These are phyloP conservation scores for Umbilicaria muhlenbergii DNA, from an alignment of 495 filamentous ascomycete species.

Conservation along the genomic window DNA sequence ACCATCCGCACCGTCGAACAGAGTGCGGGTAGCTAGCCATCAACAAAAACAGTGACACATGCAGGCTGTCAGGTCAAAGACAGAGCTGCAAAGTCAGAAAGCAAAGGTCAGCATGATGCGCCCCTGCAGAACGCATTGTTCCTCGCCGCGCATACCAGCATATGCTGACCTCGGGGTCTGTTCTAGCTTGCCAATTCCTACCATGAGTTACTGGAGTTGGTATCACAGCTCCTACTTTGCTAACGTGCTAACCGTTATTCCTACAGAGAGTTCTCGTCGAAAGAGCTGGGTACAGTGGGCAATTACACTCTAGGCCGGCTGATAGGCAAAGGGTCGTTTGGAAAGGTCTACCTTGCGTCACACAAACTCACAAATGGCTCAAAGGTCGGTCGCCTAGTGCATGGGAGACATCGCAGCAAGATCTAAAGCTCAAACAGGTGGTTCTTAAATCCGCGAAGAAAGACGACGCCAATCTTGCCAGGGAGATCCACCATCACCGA, in stretches of 20 bases:
- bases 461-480: constrained; percentile 84
- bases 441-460: constrained; percentile 96
- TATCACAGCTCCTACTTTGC: constrained; percentile 4
- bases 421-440: constrained; percentile 39
- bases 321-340: constrained; percentile 95
- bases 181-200: constrained; percentile 87
- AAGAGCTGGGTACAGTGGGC: constrained; percentile 78
- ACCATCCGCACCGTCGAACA: no score
- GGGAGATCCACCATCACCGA: constrained; percentile 95
- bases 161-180: constrained; percentile 13
- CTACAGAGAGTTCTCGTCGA: constrained; percentile 80
- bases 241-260: constrained; percentile 5
- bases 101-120: constrained; percentile 52
- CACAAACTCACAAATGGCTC: constrained; percentile 98
- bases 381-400: constrained; percentile 46
- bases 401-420: not conserved
- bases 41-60: constrained; percentile 17
- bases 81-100: constrained; percentile 83
- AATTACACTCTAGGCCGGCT: constrained; percentile 86
- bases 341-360: constrained; percentile 90
- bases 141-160: constrained; percentile 1
- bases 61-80: constrained; percentile 54
- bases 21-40: no score
- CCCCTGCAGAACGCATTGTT: not conserved
- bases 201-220: constrained; percentile 87